Evolutionary conservation across 495 filamentous ascomycete genomes (phyloP).

Genomic region (Hypoxylon fragiforme): DNA sequence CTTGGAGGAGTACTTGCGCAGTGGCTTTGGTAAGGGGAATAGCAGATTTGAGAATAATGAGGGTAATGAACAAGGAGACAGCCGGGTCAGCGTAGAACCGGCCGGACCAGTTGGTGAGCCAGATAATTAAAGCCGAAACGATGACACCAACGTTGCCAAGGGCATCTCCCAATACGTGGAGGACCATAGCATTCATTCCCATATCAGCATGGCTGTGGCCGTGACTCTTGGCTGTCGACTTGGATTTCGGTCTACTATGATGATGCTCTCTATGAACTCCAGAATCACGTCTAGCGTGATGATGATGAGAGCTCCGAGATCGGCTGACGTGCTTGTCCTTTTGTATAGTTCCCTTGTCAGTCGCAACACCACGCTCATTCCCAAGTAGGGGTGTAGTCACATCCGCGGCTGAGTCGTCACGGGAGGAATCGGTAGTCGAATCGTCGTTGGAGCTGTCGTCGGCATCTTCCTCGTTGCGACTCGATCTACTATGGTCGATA

Average conservation of each 20-base stretch:
- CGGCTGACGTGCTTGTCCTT: constrained; percentile 20
- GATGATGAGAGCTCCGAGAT: constrained; percentile 23
- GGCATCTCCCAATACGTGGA: constrained; percentile 95
- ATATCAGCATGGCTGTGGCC: constrained; percentile 83
- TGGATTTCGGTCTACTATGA: constrained; percentile 74
- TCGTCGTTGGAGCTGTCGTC: constrained; percentile 56
- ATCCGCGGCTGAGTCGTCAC: constrained; percentile 50
- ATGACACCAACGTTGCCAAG: constrained; percentile 98
- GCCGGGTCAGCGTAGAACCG: constrained; percentile 82
- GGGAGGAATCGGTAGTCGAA: constrained; percentile 53
- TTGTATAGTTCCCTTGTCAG: constrained; percentile 21
- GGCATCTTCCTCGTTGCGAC: constrained; percentile 46
- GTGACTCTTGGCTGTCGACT: constrained; percentile 51
- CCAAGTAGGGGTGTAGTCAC: constrained; percentile 51
- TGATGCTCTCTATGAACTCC: constrained; percentile 68
- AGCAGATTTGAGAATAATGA: constrained; percentile 89
- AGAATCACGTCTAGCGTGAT: constrained; percentile 43
- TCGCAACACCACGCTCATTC: constrained; percentile 30
- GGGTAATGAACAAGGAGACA: constrained; percentile 93
- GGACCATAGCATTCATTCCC: constrained; percentile 96
- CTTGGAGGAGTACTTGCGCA: constrained; percentile 91
- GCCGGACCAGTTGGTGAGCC: constrained; percentile 69
- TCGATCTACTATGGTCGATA: constrained; percentile 70
- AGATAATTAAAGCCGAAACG: constrained; percentile 86
- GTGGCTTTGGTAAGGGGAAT: constrained; percentile 92